Conservation (phyloP, 176 grass and related monocot species). For the Lolium multiflorum region DNA sequence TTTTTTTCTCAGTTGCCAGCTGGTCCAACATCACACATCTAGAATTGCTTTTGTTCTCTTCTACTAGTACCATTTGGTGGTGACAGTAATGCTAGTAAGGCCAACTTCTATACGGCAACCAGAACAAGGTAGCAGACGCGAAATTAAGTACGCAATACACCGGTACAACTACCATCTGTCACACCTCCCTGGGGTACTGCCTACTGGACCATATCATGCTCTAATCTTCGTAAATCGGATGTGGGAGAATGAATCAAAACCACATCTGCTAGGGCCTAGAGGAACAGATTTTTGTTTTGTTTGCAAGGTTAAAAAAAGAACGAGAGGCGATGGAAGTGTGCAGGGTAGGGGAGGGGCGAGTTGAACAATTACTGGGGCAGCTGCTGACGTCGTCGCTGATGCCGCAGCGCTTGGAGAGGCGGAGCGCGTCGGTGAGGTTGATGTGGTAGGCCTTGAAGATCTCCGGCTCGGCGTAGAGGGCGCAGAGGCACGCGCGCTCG, state of each 20-base stretch:
- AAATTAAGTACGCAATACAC: slow-evolving; percentile 13
- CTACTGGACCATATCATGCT: background rate
- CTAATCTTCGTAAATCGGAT: background rate
- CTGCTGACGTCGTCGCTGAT: slow-evolving; percentile 36
- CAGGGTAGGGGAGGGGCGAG: too few species aligned
- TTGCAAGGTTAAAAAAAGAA: background rate
- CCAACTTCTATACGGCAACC: slow-evolving; percentile 32
- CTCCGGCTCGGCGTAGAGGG: slow-evolving; percentile 47
- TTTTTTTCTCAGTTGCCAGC: background rate
- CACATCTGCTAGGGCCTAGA: background rate
- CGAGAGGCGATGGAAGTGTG: background rate
- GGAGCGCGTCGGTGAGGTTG: slow-evolving; percentile 43
- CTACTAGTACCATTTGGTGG: background rate
- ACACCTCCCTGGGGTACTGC: background rate
- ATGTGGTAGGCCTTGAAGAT: slow-evolving; percentile 57
- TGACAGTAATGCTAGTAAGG: background rate
- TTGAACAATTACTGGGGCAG: slow-evolving; percentile 40
- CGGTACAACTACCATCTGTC: background rate
- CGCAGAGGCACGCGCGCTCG: slow-evolving; percentile 54
- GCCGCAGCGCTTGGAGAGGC: slow-evolving; percentile 55
- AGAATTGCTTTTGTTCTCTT: background rate
- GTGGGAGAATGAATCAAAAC: background rate
- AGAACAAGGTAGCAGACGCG: background rate
- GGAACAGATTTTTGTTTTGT: too few species aligned
- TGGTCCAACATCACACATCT: background rate